phyloP scores from a whole-genome alignment of 2,329 filamentous ascomycete species.

The Alternaria triticina region DNA sequence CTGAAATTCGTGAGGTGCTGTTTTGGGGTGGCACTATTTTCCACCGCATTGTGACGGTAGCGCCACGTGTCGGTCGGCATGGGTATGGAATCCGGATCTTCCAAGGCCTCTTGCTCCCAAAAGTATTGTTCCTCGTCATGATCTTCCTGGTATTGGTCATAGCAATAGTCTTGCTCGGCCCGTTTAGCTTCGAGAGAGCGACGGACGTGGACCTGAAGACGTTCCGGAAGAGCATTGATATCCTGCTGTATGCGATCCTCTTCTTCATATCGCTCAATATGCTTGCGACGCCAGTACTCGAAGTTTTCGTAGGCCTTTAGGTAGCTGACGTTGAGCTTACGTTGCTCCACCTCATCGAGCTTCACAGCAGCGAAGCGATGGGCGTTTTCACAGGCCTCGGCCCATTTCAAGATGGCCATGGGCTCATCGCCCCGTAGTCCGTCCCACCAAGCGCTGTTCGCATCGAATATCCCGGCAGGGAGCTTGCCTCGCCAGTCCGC shows the following conservation, averaged over 20 bases:
- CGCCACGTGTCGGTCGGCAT: neutral
- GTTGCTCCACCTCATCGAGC: neutral
- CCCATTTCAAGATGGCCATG: neutral
- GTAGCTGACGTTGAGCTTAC: neutral
- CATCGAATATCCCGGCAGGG: neutral
- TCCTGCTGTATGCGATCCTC: neutral
- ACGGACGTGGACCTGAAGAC: neutral
- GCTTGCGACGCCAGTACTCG: constrained; percentile 3
- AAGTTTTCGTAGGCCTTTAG: neutral
- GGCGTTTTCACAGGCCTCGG: neutral
- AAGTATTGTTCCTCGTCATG: neutral
- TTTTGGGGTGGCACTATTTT: neutral
- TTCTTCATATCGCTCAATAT: neutral
- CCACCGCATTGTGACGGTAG: neutral
- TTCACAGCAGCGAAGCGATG: neutral
- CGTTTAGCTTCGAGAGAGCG: neutral
- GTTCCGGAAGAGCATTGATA: neutral
- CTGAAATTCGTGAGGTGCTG: neutral
- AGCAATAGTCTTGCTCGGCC: neutral
- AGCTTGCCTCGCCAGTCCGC: neutral
- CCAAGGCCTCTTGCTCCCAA: neutral
- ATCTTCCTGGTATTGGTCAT: neutral
- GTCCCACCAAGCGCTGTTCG: constrained; percentile 1
- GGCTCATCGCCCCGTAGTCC: constrained; percentile 1
- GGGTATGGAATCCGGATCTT: neutral